These are phyloP conservation scores for Plantago lanceolata DNA, from an alignment of 305 asterid genomes.

Conservation along the genomic window DNA sequence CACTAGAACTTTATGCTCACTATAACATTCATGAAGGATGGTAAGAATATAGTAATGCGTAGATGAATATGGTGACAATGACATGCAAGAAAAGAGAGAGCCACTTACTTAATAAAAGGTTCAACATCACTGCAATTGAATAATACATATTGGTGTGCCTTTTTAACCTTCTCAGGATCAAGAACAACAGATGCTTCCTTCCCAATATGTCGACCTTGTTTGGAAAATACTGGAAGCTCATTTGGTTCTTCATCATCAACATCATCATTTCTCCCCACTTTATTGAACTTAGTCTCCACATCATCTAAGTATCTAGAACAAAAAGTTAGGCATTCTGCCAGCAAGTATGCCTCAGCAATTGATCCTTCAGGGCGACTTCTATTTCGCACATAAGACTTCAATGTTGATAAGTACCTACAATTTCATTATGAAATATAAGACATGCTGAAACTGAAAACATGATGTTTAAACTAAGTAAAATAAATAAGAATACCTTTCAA, in stretches of 20 bases:
- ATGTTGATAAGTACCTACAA: conserved; percentile 11
- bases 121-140: conserved; percentile 11
- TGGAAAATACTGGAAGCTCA: neutral
- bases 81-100: neutral
- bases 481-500: too few species aligned
- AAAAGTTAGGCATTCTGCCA: conserved; percentile 3
- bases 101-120: conserved; percentile 8
- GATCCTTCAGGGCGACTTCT: conserved; percentile 20
- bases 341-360: conserved; percentile 17
- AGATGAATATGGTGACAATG: neutral
- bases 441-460: too few species aligned
- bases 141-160: conserved; percentile 8
- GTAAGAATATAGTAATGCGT: neutral
- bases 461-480: too few species aligned
- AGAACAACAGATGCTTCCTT: neutral
- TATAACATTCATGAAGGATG: neutral
- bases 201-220: conserved; percentile 1
- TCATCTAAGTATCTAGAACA: conserved; percentile 18
- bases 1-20: neutral
- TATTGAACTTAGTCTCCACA: conserved; percentile 15
- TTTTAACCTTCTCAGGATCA: neutral
- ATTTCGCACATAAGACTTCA: conserved; percentile 20
- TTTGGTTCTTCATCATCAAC: neutral
- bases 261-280: conserved; percentile 12
- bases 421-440: neutral